These are phyloP conservation scores for Ogataea ganodermae DNA, from an alignment of 805 yeast genomes.

Conservation along the genomic window DNA sequence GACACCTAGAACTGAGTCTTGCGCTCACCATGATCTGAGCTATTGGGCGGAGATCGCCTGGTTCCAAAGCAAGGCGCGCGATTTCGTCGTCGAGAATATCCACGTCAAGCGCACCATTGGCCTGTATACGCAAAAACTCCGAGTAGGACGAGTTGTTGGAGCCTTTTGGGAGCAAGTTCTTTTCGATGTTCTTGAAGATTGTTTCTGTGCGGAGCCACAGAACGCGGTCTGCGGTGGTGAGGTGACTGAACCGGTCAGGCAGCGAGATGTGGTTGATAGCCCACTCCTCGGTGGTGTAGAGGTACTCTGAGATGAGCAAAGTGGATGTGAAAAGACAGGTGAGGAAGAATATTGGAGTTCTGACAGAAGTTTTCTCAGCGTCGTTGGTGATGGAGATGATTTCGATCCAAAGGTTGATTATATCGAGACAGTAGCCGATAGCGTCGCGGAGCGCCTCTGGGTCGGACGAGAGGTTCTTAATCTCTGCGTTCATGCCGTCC, in stretches of 20 bases:
- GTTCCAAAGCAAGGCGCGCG: conserved; percentile 49
- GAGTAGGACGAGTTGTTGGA: conserved; percentile 55
- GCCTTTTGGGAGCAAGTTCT: conserved; percentile 53
- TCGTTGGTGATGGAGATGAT: conserved; percentile 65
- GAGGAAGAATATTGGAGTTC: conserved; percentile 76
- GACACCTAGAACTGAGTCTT: conserved; percentile 54
- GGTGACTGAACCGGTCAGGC: conserved; percentile 22
- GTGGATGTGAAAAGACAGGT: conserved; percentile 68
- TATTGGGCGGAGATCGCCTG: conserved; percentile 47
- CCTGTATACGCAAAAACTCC: conserved; percentile 58
- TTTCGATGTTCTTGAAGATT: conserved; percentile 60
- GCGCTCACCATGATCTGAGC: conserved; percentile 49
- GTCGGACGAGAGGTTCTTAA: conserved; percentile 50
- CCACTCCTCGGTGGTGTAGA: conserved; percentile 58
- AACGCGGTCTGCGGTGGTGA: conserved; percentile 51
- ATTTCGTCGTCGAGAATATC: conserved; percentile 50
- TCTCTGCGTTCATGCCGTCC: conserved; percentile 59
- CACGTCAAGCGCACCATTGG: conserved; percentile 60
- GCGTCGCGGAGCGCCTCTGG: conserved; percentile 68
- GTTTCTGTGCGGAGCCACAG: conserved; percentile 67
- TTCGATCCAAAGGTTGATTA: conserved; percentile 70
- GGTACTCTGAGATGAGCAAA: conserved; percentile 62
- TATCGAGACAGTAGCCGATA: conserved; percentile 55
- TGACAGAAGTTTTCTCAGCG: conserved; percentile 63
- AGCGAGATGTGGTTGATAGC: conserved; percentile 39